These are phyloP conservation scores for Colletotrichum tanaceti DNA, from an alignment of 2,329 filamentous ascomycete genomes.

Conservation along the genomic window DNA sequence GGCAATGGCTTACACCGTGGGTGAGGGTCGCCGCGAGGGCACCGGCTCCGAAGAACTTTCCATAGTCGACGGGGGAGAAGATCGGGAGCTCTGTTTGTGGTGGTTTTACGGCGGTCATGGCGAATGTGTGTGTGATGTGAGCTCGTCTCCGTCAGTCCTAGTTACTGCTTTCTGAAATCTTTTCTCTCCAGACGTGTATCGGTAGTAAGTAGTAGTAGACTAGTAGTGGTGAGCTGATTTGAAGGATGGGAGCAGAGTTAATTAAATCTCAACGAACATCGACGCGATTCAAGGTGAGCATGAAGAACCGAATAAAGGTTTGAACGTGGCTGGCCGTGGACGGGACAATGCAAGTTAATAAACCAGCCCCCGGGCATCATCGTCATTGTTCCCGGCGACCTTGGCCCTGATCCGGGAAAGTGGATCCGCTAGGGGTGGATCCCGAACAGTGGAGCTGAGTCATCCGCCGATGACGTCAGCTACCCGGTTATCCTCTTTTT, in stretches of 20 bases:
- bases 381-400: conserved; percentile 20
- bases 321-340: background rate
- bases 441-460: conserved; percentile 22
- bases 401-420: background rate
- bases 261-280: no score
- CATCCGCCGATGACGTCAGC: conserved; percentile 29
- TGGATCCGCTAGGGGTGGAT: background rate
- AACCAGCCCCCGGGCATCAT: background rate
- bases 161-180: background rate
- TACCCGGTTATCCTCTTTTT: conserved; percentile 10
- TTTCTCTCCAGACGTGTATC: background rate
- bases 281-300: no score
- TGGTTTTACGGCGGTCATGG: conserved; percentile 37
- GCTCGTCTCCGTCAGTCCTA: background rate
- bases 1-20: conserved; percentile 57
- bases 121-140: conserved; percentile 31
- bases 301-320: no score
- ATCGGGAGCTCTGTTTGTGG: conserved; percentile 50
- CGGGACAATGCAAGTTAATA: background rate
- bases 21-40: conserved; percentile 64
- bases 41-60: conserved; percentile 65
- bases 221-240: no score
- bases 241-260: no score
- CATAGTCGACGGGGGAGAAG: conserved; percentile 59
- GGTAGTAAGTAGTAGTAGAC: no score